These are phyloP conservation scores for Talaromyces sp. DNA, from an alignment of 2,329 filamentous ascomycete genomes.

Conservation along the genomic window DNA sequence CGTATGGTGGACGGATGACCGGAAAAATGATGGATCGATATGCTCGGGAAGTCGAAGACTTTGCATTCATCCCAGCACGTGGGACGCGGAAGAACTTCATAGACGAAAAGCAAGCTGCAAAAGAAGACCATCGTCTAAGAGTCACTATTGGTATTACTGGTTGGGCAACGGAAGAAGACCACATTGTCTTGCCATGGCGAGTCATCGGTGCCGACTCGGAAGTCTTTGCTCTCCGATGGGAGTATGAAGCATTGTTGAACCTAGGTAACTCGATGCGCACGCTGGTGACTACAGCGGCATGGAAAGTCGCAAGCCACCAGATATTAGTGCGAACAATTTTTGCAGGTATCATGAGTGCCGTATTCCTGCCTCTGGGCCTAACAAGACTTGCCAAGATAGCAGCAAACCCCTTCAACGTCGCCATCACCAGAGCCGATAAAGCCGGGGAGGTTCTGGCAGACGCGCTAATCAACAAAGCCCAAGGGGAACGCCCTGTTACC, in stretches of 20 bases:
- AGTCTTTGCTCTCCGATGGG: slow-evolving; percentile 78
- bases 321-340: slow-evolving; percentile 70
- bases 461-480: slow-evolving; percentile 72
- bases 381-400: slow-evolving; percentile 63
- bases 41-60: slow-evolving; percentile 78
- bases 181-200: slow-evolving; percentile 73
- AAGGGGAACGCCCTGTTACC: slow-evolving; percentile 75
- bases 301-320: slow-evolving; percentile 65
- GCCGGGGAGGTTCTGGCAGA: slow-evolving; percentile 76
- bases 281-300: slow-evolving; percentile 75
- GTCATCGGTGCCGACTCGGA: slow-evolving; percentile 69
- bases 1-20: slow-evolving; percentile 80
- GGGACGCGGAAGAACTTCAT: slow-evolving; percentile 45
- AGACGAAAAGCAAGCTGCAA: slow-evolving; percentile 34
- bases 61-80: slow-evolving; percentile 74
- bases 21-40: slow-evolving; percentile 86
- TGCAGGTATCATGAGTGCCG: slow-evolving; percentile 58
- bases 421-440: slow-evolving; percentile 71
- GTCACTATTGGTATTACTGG: slow-evolving; percentile 80
- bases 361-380: slow-evolving; percentile 65
- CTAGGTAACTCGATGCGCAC: slow-evolving; percentile 73
- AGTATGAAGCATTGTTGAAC: slow-evolving; percentile 69
- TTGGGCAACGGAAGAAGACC: slow-evolving; percentile 68
- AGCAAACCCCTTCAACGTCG: slow-evolving; percentile 78
- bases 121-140: slow-evolving; percentile 62